These are phyloP conservation scores for Aspergillus ostianus DNA, from an alignment of 495 filamentous ascomycete genomes.

Conservation along the genomic window DNA sequence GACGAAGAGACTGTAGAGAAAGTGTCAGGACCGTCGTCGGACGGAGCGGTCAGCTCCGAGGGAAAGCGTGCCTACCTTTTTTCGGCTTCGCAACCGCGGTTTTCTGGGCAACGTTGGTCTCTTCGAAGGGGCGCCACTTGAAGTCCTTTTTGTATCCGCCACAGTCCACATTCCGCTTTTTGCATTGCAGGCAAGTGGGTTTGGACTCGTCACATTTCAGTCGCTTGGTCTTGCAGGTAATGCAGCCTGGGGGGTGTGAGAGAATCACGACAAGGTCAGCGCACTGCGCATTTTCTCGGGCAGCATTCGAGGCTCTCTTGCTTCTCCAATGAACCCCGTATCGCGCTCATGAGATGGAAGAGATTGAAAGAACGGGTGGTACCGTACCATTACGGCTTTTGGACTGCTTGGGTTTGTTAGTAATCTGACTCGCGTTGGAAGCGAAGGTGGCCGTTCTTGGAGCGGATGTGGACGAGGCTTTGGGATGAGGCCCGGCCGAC, in stretches of 20 bases:
- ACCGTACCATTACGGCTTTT: constrained; percentile 80
- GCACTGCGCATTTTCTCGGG: constrained; percentile 22
- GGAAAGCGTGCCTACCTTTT: constrained; percentile 43
- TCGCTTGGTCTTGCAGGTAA: constrained; percentile 78
- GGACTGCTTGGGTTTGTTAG: constrained; percentile 69
- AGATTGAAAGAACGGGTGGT: constrained; percentile 15
- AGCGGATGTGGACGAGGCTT: constrained; percentile 31
- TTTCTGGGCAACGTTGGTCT: constrained; percentile 57
- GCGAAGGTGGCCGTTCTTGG: constrained; percentile 31
- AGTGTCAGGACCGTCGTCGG: constrained; percentile 1
- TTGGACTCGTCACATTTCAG: constrained; percentile 82
- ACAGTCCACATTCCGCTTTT: constrained; percentile 66
- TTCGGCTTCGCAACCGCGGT: constrained; percentile 39
- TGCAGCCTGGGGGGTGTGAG: constrained; percentile 56
- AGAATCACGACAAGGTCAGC: constrained; percentile 34
- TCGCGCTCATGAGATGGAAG: constrained; percentile 2
- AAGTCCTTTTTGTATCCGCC: constrained; percentile 82
- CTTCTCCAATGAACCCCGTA: neutral
- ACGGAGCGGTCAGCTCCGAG: neutral
- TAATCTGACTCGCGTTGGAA: constrained; percentile 20
- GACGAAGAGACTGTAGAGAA: constrained; percentile 14
- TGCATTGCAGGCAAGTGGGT: constrained; percentile 71
- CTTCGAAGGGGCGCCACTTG: constrained; percentile 80
- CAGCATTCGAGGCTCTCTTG: constrained; percentile 2
- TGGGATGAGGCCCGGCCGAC: constrained; percentile 27